Base-by-base conservation (phyloP, 2,329 filamentous ascomycete species). In the Fusarium coicis region DNA sequence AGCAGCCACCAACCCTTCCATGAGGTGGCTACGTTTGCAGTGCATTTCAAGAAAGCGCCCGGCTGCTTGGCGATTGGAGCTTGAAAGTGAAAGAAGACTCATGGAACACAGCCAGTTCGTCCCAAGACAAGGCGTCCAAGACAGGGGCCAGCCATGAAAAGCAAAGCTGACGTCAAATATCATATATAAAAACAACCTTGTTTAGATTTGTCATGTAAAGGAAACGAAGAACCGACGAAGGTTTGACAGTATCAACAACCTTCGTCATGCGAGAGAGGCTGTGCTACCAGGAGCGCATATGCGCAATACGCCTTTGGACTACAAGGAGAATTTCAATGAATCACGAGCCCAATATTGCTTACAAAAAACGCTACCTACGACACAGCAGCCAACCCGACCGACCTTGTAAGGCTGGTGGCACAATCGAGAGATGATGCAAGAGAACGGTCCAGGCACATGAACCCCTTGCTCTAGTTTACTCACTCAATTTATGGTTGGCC, bases 31-130 rank as follows among this genome's bases (percentile, higher is more conserved):
- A 23, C 26, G 21, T 53, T 53, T 53, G 32, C 50, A 37, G 50
- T 37, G 34, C 23, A 26, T 37, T 53, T 53, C 50, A 40, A 40
- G n/a, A 40, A 28, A 18, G 14, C 23, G 61, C 55, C 61, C 26
- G 21, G n/a, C 26, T 26, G 2, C 40, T 50, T 61, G 55, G 30
- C 30, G 21, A 61, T 63, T 63, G 55, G 55, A 30, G 21, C 19
- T 43, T 49, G 55, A 61, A 61, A 42, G 61, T 63, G 61, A 32
- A 62, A 62, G 44, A 52, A 44, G 19, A 49, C 19, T 37, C 11
- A 40, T 49, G 18, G 54, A 49, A 37, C 30, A 30, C 10, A 26
- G 18, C 28, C 19, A 49, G 21, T 30, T 58, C 18, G 18, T 19
- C 36, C 36, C 26, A 30, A 44, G 58, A 34, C 23, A 26, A 39